Evolutionary conservation across 1,139 yeast species (phyloP).

Genomic region (Candida glucosophila): DNA sequence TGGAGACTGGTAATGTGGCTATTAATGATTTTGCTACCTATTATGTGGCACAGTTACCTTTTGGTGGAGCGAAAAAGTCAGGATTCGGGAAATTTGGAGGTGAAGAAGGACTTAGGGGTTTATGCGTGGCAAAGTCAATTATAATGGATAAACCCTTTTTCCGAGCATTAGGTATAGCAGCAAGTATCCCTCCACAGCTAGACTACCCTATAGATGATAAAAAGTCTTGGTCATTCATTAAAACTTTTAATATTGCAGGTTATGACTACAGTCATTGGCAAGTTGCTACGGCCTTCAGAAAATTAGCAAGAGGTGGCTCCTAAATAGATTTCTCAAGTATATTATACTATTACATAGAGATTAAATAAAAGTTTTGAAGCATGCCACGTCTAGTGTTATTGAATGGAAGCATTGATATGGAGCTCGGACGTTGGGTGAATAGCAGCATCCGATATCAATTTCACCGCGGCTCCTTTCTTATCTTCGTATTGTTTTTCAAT

Average conservation of each 20-base stretch:
- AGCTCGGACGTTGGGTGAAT: slow-evolving; percentile 71
- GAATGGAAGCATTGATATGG: slow-evolving; percentile 66
- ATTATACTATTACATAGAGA: slow-evolving; percentile 1
- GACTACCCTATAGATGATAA: slow-evolving; percentile 87
- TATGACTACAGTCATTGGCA: slow-evolving; percentile 73
- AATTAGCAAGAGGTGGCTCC: slow-evolving; percentile 29
- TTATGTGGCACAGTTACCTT: slow-evolving; percentile 91
- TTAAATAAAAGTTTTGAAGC: too few relatives aligned
- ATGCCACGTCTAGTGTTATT: too few relatives aligned
- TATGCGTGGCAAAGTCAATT: slow-evolving; percentile 78
- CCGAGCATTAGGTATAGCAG: slow-evolving; percentile 48
- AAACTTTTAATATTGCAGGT: slow-evolving; percentile 77
- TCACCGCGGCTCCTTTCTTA: slow-evolving; percentile 62
- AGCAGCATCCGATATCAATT: slow-evolving; percentile 73
- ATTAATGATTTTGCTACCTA: slow-evolving; percentile 95
- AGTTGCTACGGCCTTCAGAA: slow-evolving; percentile 32
- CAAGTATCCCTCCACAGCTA: slow-evolving; percentile 75
- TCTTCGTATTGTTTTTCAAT: slow-evolving; percentile 56
- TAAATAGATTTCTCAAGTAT: not conserved
- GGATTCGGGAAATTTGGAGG: slow-evolving; percentile 98
- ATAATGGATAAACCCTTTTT: slow-evolving; percentile 78
- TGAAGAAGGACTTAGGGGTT: slow-evolving; percentile 85
- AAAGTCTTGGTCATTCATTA: slow-evolving; percentile 83
- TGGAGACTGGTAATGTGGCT: slow-evolving; percentile 86
- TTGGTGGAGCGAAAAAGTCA: slow-evolving; percentile 87